These are phyloP conservation scores for Penicillium odoratum DNA, from an alignment of 495 filamentous ascomycete species.

Conservation along the genomic window DNA sequence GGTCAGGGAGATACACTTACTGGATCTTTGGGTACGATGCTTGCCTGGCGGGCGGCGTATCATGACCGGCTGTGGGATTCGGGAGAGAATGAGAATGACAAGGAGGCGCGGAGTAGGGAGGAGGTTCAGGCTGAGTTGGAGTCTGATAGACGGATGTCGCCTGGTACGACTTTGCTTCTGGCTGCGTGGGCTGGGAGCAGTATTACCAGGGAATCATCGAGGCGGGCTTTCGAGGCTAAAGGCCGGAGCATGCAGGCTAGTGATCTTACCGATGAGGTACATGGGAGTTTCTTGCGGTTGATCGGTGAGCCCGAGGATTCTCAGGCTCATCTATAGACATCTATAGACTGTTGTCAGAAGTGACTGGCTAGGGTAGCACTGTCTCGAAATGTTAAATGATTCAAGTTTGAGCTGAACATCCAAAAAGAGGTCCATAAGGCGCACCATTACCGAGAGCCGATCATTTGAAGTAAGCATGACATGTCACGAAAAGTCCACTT, in stretches of 20 bases:
- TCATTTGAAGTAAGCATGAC: neutral
- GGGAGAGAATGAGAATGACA: slow-evolving; percentile 44
- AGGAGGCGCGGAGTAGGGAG: slow-evolving; percentile 37
- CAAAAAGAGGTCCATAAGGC: too few species aligned
- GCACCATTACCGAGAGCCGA: neutral
- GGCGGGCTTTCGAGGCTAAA: slow-evolving; percentile 81
- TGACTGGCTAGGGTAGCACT: too few species aligned
- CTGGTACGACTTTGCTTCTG: slow-evolving; percentile 67
- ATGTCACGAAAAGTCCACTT: neutral
- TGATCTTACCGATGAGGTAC: slow-evolving; percentile 90
- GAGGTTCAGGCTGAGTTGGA: slow-evolving; percentile 47
- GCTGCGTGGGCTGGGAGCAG: slow-evolving; percentile 84
- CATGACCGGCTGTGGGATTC: slow-evolving; percentile 78
- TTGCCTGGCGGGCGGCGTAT: slow-evolving; percentile 87
- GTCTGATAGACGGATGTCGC: slow-evolving; percentile 46
- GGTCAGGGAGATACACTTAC: slow-evolving; percentile 97
- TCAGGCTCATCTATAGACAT: slow-evolving; percentile 35
- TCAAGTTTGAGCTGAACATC: too few species aligned
- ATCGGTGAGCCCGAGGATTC: slow-evolving; percentile 60
- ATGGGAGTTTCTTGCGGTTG: slow-evolving; percentile 74
- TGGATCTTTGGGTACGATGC: slow-evolving; percentile 80
- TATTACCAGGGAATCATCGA: slow-evolving; percentile 88
- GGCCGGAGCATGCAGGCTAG: slow-evolving; percentile 91
- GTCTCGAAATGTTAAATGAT: too few species aligned
- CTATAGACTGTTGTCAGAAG: too few species aligned